Conservation (phyloP, 345 rosid genomes). For the Rhizophora mangle region DNA sequence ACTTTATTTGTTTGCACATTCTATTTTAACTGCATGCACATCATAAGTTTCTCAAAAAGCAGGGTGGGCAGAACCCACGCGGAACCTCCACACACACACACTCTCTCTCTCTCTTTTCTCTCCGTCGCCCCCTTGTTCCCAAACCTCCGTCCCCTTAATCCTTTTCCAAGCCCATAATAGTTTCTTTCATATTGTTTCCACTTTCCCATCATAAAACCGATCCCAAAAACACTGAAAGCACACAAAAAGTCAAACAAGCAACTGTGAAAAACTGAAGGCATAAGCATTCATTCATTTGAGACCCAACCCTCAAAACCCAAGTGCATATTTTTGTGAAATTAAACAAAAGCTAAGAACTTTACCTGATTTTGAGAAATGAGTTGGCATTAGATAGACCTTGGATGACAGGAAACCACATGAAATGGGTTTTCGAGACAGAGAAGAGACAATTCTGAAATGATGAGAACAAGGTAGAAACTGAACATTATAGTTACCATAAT, state of each 20-base stretch:
- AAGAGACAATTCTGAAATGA: slow-evolving; percentile 12
- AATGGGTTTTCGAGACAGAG: slow-evolving; percentile 9
- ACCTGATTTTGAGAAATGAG: slow-evolving; percentile 45
- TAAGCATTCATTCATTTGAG: neutral
- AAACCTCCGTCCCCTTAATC: neutral
- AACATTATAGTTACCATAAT: neutral
- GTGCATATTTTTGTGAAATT: neutral
- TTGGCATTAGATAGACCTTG: slow-evolving; percentile 23
- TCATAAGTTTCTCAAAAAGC: too few relatives aligned
- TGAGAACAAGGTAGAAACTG: slow-evolving; percentile 2
- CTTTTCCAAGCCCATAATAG: neutral
- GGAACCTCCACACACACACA: too few relatives aligned
- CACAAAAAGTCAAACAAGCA: neutral
- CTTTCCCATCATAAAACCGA: neutral
- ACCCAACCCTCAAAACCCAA: neutral
- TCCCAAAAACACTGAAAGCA: neutral
- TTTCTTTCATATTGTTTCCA: neutral
- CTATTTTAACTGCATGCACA: too few relatives aligned
- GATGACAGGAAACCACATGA: slow-evolving; percentile 13
- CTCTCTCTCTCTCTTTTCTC: too few relatives aligned
- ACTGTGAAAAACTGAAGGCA: neutral
- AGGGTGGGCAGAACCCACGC: too few relatives aligned
- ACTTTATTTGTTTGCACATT: too few relatives aligned
- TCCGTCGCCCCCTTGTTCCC: neutral
- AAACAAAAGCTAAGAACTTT: slow-evolving; percentile 3